Evolutionary conservation across 2,329 filamentous ascomycete species (phyloP).

Genomic region (Sphaerulina musiva): DNA sequence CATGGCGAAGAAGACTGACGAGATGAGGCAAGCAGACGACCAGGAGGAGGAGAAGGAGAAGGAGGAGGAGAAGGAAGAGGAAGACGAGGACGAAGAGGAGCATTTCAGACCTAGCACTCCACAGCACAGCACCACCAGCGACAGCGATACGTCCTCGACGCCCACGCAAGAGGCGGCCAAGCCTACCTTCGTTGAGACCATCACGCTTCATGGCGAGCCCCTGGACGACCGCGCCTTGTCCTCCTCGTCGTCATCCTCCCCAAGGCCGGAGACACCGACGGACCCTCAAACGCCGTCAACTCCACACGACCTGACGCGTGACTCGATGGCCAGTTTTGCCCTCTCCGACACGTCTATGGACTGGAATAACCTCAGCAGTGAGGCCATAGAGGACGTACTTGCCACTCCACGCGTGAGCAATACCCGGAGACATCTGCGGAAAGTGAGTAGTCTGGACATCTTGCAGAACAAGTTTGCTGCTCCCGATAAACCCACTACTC

Average conservation of each 20-base stretch:
- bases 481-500: conserved; percentile 25
- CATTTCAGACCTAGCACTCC: not conserved
- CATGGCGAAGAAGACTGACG: not conserved
- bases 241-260: conserved; percentile 4
- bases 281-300: conserved; percentile 15
- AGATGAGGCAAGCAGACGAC: not conserved
- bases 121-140: conserved; percentile 1
- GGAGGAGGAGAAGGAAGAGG: not conserved
- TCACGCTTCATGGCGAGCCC: conserved; percentile 20
- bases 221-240: conserved; percentile 13
- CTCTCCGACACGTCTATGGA: conserved; percentile 30
- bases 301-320: conserved; percentile 22
- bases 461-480: conserved; percentile 28
- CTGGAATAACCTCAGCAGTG: conserved; percentile 29
- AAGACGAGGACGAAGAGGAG: not conserved
- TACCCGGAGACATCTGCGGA: conserved; percentile 25
- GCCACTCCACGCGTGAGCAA: conserved; percentile 28
- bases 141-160: conserved; percentile 11
- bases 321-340: conserved; percentile 30
- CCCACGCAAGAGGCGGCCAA: conserved; percentile 14
- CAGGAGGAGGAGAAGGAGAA: not conserved
- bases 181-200: conserved; percentile 20
- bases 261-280: conserved; percentile 17
- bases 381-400: conserved; percentile 29
- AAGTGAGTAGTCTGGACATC: conserved; percentile 32